Evolutionary conservation across 331 rosid species (phyloP).

Genomic region (Telfairia occidentalis): DNA sequence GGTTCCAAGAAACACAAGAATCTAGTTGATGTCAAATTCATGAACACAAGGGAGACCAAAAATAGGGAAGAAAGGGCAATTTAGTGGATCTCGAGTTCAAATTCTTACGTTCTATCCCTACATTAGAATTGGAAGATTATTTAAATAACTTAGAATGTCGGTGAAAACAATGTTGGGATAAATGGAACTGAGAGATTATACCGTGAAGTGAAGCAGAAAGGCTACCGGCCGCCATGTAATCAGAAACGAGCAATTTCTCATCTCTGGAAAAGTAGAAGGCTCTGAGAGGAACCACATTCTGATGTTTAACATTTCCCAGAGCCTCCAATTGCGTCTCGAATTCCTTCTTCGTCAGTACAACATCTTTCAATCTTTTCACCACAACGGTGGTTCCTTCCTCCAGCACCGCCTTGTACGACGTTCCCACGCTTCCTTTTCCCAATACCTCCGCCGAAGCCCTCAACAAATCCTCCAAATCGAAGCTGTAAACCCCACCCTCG

Average conservation of each 20-base stretch:
- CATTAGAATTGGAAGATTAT: neutral
- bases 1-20: neutral
- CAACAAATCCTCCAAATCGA: conserved; percentile 88
- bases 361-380: conserved; percentile 93
- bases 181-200: conserved; percentile 20
- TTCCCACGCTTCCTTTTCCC: conserved; percentile 94
- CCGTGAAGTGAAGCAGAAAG: conserved; percentile 71
- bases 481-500: conserved; percentile 77
- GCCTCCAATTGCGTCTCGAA: conserved; percentile 83
- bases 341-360: conserved; percentile 81
- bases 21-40: too few species aligned
- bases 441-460: conserved; percentile 97
- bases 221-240: conserved; percentile 58
- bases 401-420: conserved; percentile 88
- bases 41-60: too few species aligned
- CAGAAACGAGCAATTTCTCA: conserved; percentile 88
- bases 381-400: conserved; percentile 94
- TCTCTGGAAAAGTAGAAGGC: conserved; percentile 98
- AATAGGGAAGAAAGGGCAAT: too few species aligned
- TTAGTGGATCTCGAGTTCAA: too few species aligned
- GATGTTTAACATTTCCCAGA: conserved; percentile 66
- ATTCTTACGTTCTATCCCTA: too few species aligned
- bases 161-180: too few species aligned
- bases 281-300: conserved; percentile 74
- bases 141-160: neutral